Base-by-base conservation (phyloP, 331 rosid species). In the Quercus tomentella region DNA sequence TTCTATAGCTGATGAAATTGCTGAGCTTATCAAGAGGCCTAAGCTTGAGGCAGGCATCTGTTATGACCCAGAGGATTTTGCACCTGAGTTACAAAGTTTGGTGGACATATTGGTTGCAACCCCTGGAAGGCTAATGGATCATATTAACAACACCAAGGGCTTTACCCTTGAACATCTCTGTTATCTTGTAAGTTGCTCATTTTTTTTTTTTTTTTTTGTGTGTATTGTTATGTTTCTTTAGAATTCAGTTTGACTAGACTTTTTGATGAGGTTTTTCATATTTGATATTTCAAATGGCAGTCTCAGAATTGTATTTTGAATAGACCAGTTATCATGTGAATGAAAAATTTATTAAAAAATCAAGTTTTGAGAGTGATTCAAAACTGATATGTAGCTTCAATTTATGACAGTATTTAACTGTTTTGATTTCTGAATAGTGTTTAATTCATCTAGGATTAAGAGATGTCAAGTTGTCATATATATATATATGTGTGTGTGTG, bases 21-120 rank as follows among this genome's bases (percentile, higher is more conserved):
- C 92, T 17, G 78, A 77, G 55, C 94, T 95, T 7, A 83, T 93
- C 66, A 72, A 83, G 18, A 56, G 83, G 77, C 96, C 93, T 25
- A 86, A 84, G 72, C 77, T 89, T 72, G 90, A 90, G 79, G 79
- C 86, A 1, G 92, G 96, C 21, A 82, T 84, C 72, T 88, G 86
- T 72, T 88, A 81, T 31, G 97, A 92, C 71, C 93, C 87, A 0
- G 92, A 80, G 5, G 87, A 77, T 55, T 22, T 77, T 83, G 75
- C 28, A 0, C 77, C 78, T 26, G 68, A 81, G 57, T 77, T 84
- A 25, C 92, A 67, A 62, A 88, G 94, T 72, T 89, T 92, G 45
- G 97, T 95, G 75, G 97, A 95, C 54, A 90, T 95, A 85, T 84
- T 95, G 83, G 98, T 95, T 62, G 99, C 98, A 12, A 95, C 97